Evolutionary conservation across 2,329 filamentous ascomycete species (phyloP).

Genomic region (Neurospora crassa): DNA sequence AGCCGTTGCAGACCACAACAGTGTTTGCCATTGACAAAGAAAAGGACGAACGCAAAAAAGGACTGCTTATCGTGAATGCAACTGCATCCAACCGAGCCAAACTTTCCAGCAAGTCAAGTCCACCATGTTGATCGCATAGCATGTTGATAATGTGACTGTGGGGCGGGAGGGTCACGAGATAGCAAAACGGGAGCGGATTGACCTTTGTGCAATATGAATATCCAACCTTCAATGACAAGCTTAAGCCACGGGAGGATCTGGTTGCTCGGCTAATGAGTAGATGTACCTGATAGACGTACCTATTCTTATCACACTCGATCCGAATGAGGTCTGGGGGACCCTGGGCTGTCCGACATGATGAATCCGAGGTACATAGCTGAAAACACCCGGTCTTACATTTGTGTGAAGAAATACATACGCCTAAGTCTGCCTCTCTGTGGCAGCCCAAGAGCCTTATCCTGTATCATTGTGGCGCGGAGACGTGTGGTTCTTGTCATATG

Average conservation of each 20-base stretch:
- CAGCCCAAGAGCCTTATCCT: not conserved
- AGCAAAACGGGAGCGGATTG: not conserved
- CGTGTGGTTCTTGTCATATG: not conserved
- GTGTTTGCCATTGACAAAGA: not conserved
- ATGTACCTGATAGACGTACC: not conserved
- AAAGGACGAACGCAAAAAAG: not conserved
- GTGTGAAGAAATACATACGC: not conserved
- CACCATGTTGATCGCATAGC: not conserved
- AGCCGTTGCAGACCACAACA: not conserved
- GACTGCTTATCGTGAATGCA: not conserved
- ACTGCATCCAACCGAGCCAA: not conserved
- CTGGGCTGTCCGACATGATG: not conserved
- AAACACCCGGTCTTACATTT: not conserved
- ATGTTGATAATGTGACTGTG: not conserved
- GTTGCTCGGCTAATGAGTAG: not conserved
- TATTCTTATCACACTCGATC: not conserved
- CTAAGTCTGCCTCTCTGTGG: not conserved
- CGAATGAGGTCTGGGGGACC: not conserved
- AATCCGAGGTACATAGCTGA: not conserved
- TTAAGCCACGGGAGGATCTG: not conserved
- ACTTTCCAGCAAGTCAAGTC: not conserved
- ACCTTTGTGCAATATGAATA: not conserved
- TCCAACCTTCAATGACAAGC: not conserved
- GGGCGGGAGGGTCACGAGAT: not conserved
- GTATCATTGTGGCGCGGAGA: not conserved